Evolutionary conservation across 768 basidiomycete genomes (phyloP).

Genomic region (Auricularia sp.): DNA sequence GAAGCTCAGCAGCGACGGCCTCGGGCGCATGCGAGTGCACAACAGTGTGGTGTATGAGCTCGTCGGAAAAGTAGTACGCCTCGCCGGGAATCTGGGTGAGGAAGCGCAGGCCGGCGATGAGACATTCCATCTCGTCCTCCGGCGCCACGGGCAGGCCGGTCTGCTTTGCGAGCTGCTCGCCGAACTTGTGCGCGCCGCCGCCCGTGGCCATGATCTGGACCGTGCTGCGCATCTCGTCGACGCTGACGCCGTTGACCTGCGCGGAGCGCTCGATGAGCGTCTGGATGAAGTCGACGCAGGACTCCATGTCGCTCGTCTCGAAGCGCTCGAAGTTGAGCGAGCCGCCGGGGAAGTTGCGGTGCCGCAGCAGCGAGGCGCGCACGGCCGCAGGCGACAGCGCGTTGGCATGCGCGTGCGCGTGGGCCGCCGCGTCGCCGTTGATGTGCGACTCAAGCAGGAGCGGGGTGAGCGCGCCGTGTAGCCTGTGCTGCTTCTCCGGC

Average conservation of each 20-base stretch:
- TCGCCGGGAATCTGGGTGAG: constrained; percentile 93
- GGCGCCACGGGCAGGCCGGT: constrained; percentile 76
- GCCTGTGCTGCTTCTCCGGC: constrained; percentile 4
- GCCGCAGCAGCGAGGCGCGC: constrained; percentile 41
- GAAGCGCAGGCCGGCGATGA: constrained; percentile 94
- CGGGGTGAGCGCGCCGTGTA: constrained; percentile 75
- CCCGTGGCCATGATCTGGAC: constrained; percentile 98
- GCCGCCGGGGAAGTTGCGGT: constrained; percentile 84
- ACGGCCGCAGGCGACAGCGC: constrained; percentile 28
- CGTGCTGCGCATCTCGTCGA: constrained; percentile 82
- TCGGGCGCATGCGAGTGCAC: constrained; percentile 22
- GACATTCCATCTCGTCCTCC: constrained; percentile 99
- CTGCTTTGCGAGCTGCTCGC: constrained; percentile 64
- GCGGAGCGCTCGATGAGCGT: constrained; percentile 82
- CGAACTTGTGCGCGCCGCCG: constrained; percentile 92
- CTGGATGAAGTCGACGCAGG: constrained; percentile 79
- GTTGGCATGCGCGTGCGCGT: constrained; percentile 19
- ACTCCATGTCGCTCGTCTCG: constrained; percentile 81
- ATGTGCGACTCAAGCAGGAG: constrained; percentile 52
- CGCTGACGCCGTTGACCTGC: constrained; percentile 70
- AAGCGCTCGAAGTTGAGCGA: constrained; percentile 97
- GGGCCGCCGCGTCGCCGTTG: constrained; percentile 10
- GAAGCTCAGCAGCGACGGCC: background rate
- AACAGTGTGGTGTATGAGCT: constrained; percentile 67
- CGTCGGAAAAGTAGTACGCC: constrained; percentile 97